Percentiles rank a stretch among this genome's conserved stretches.
These are phyloP conservation scores for Alternaria sp. DNA, from an alignment of 2,329 filamentous ascomycete genomes.

Conservation along the genomic window DNA sequence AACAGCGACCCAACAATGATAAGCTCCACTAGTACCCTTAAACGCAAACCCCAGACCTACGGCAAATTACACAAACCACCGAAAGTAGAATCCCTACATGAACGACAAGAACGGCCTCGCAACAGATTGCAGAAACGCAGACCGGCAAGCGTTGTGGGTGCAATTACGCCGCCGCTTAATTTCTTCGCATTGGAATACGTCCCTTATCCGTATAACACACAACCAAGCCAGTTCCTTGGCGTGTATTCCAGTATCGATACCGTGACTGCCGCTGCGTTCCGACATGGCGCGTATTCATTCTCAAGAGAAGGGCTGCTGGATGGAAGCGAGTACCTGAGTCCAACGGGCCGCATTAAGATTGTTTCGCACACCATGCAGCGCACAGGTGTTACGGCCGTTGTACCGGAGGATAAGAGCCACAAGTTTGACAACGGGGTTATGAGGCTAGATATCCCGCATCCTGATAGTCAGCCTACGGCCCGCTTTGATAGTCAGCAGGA, in stretches of 20 bases:
- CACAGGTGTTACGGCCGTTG: constrained; percentile 19
- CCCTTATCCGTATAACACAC: constrained; percentile 31
- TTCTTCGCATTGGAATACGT: constrained; percentile 33
- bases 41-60: constrained; percentile 8
- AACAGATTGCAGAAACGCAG: constrained; percentile 24
- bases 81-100: constrained; percentile 15
- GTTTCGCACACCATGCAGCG: constrained; percentile 22
- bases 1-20: constrained; percentile 15
- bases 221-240: constrained; percentile 31
- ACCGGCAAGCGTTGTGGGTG: neutral
- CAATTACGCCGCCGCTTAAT: neutral
- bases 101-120: constrained; percentile 21
- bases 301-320: constrained; percentile 34
- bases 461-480: constrained; percentile 13
- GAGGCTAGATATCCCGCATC: constrained; percentile 36
- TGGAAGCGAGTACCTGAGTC: constrained; percentile 32
- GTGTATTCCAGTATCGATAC: constrained; percentile 32
- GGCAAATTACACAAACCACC: constrained; percentile 31
- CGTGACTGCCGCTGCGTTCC: constrained; percentile 29
- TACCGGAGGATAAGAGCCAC: constrained; percentile 13
- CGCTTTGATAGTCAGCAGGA: constrained; percentile 16
- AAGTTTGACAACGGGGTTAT: constrained; percentile 15
- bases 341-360: constrained; percentile 36
- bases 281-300: constrained; percentile 35
- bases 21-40: neutral